These are phyloP conservation scores for Stephania cephalantha DNA, from an alignment of 164 flowering plant species.

Conservation along the genomic window DNA sequence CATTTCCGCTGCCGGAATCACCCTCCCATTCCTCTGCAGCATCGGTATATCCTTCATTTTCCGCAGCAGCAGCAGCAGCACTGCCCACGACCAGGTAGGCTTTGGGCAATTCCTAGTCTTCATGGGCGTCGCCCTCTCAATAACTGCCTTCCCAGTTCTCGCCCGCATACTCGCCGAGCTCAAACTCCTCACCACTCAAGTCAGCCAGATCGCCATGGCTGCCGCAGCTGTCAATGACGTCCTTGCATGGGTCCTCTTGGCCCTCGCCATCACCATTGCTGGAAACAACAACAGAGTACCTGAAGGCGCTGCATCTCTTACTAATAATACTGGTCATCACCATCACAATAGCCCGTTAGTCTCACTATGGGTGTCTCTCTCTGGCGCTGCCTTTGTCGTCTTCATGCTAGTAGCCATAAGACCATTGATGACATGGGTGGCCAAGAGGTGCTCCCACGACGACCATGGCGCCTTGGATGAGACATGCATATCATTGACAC, in stretches of 20 bases:
- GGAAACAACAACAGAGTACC: constrained; percentile 25
- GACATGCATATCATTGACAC: constrained; percentile 33
- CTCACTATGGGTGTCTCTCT: constrained; percentile 43
- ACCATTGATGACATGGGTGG: constrained; percentile 41
- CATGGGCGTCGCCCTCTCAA: constrained; percentile 18
- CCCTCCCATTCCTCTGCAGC: constrained; percentile 46
- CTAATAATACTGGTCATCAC: background rate
- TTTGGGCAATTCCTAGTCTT: constrained; percentile 36
- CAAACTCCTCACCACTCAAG: constrained; percentile 45
- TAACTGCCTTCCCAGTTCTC: constrained; percentile 27
- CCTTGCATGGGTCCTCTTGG: constrained; percentile 56
- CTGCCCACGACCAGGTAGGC: constrained; percentile 30
- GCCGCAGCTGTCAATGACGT: constrained; percentile 67
- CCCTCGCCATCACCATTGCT: constrained; percentile 53
- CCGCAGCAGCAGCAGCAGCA: constrained; percentile 20
- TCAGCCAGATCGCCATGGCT: constrained; percentile 55
- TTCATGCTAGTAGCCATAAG: constrained; percentile 34
- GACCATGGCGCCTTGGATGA: constrained; percentile 34
- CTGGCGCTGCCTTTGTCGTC: constrained; percentile 38
- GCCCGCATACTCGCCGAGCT: constrained; percentile 68
- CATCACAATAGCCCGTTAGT: constrained; percentile 31
- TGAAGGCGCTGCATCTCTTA: too few species aligned
- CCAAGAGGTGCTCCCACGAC: constrained; percentile 31
- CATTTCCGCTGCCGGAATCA: constrained; percentile 51
- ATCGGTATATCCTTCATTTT: constrained; percentile 38